phyloP scores from a whole-genome alignment of 176 grass and related monocot genomes.

The Paspalum notatum region DNA sequence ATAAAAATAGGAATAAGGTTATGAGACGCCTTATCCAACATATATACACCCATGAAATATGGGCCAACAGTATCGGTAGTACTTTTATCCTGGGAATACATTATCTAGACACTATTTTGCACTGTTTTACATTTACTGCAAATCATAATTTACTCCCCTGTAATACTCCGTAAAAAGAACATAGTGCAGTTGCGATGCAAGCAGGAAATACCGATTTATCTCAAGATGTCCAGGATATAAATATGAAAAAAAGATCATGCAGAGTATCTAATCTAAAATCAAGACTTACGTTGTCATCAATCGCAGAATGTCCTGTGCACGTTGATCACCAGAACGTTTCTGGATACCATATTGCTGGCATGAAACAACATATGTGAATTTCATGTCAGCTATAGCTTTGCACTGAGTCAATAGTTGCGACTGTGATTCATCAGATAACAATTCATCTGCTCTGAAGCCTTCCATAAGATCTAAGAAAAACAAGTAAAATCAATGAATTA shows the following conservation, averaged over 20 bases:
- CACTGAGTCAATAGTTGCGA: constrained; percentile 72
- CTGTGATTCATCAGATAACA: constrained; percentile 69
- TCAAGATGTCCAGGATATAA: constrained; percentile 18
- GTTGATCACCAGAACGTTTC: constrained; percentile 72
- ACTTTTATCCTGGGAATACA: constrained; percentile 2
- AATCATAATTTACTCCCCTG: not conserved
- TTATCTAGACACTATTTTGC: not conserved
- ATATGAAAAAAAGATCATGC: not conserved
- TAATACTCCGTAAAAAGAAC: constrained; percentile 1
- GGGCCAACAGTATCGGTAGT: not conserved
- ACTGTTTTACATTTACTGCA: constrained; percentile 23
- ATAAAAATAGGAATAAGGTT: no score
- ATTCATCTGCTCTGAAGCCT: constrained; percentile 78
- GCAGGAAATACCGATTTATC: not conserved
- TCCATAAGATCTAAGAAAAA: constrained; percentile 80
- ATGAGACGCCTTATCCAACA: not conserved
- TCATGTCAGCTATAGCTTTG: constrained; percentile 97
- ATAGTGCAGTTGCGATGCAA: not conserved
- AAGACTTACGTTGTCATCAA: constrained; percentile 86
- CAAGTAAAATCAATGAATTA: constrained; percentile 33
- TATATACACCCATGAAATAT: constrained; percentile 23
- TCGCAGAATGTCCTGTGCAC: constrained; percentile 82
- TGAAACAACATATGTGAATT: constrained; percentile 97
- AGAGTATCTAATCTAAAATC: constrained; percentile 22
- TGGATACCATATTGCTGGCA: constrained; percentile 99